Percentiles rank a stretch among this genome's conserved stretches.
Conservation (phyloP, 106 monocot species). For the Iris macrosiphon region DNA sequence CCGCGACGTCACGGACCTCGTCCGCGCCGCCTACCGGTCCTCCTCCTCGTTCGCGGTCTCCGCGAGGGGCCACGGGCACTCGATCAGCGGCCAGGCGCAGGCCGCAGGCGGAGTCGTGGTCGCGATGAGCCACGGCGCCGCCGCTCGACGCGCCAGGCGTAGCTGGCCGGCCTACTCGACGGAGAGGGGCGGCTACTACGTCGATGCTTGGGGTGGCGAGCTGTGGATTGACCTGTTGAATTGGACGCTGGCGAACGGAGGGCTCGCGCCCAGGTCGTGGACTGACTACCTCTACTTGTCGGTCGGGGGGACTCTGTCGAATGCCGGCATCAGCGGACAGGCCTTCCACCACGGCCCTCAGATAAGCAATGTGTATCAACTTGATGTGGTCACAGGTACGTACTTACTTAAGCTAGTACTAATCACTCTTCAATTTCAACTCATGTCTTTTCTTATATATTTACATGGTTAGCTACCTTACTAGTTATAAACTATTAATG, state of each 20-base stretch:
- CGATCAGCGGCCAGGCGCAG: slow-evolving; percentile 64
- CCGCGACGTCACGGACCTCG: slow-evolving; percentile 26
- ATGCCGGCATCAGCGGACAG: slow-evolving; percentile 86
- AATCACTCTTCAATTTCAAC: not conserved
- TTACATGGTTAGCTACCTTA: not conserved
- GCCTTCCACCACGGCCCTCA: slow-evolving; percentile 85
- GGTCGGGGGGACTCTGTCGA: slow-evolving; percentile 83
- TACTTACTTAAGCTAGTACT: not conserved
- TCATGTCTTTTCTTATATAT: not conserved
- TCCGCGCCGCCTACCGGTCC: slow-evolving; percentile 34
- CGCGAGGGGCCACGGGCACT: slow-evolving; percentile 90
- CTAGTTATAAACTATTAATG: not conserved
- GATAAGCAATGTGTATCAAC: slow-evolving; percentile 70
- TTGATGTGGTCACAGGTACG: slow-evolving; percentile 81
- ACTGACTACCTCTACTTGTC: slow-evolving; percentile 80
- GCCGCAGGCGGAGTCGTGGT: slow-evolving; percentile 69
- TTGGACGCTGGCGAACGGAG: slow-evolving; percentile 54
- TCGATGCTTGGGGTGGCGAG: slow-evolving; percentile 82
- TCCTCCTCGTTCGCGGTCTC: slow-evolving; percentile 40
- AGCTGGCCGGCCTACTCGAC: slow-evolving; percentile 15
- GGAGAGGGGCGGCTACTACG: slow-evolving; percentile 22
- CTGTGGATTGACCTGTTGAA: slow-evolving; percentile 73
- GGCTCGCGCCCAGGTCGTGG: slow-evolving; percentile 82
- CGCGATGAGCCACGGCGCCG: slow-evolving; percentile 32
- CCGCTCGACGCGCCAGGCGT: not conserved